These are phyloP conservation scores for Theobroma grandiflorum DNA, from an alignment of 441 rosid species.

Conservation along the genomic window DNA sequence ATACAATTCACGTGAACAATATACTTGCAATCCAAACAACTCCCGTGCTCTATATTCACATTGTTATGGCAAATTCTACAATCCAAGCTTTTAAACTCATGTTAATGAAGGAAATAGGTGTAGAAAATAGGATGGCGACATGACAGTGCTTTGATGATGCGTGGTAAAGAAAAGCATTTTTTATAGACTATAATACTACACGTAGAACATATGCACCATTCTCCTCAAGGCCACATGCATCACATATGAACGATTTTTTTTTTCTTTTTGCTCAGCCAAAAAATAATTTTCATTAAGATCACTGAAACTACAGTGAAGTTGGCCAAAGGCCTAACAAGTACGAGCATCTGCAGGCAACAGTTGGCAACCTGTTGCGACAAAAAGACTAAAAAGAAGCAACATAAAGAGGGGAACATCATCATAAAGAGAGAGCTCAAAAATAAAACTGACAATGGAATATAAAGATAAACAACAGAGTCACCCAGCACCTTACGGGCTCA, in stretches of 20 bases:
- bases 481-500: too few species aligned
- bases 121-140: conserved; percentile 26
- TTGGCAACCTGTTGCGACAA: too few species aligned
- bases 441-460: too few species aligned
- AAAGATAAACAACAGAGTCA: too few species aligned
- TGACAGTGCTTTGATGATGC: conserved; percentile 19
- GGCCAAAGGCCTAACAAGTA: too few species aligned
- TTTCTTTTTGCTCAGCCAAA: too few species aligned
- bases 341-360: too few species aligned
- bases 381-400: too few species aligned
- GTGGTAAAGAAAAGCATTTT: conserved; percentile 22
- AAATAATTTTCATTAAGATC: too few species aligned
- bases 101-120: neutral
- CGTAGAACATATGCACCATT: neutral
- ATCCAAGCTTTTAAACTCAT: neutral
- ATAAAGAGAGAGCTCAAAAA: too few species aligned
- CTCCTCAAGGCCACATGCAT: conserved; percentile 7
- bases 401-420: too few species aligned
- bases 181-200: conserved; percentile 22
- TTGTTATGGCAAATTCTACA: conserved; percentile 22
- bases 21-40: conserved; percentile 18
- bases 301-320: too few species aligned
- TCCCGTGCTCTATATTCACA: conserved; percentile 13
- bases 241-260: conserved; percentile 20
- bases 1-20: conserved; percentile 25